Base-by-base conservation (phyloP, 2,329 filamentous ascomycete genomes). In the Stemphylium beticola region DNA sequence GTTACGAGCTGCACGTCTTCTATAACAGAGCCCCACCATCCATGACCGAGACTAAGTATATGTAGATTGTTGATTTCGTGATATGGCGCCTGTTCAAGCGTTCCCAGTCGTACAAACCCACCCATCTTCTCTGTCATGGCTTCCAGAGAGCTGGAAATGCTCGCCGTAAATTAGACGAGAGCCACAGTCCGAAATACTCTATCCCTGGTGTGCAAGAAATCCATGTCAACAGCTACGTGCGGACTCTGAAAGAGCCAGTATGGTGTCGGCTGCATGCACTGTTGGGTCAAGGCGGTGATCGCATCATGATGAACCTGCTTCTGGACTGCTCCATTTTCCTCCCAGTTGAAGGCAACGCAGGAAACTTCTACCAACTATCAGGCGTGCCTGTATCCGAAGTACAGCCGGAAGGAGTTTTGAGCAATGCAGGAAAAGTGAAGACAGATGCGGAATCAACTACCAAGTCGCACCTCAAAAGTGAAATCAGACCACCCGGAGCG, bases 91-190 rank as follows among this genome's bases (percentile, higher is more conserved):
- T 96, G 2, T 96, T 96, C 73, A 85, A 83, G 11, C 82, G 83
- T 62, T 77, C 80, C 29, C 67, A 74, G 24, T 76, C 75, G 54
- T 73, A 79, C 44, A 84, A 83, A 67, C 87, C 89, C 1, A 83
- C 85, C 45, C 91, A 97, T 76, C 68, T 96, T 4, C 83, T 99
- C 4, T 93, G 91, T 64, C 88, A 96, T 79, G 93, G 93, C 20
- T 96, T 88, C 65, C 85, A 88, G 65, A 85, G 82, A 62, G 73
- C 75, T 2, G 70, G 74, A 37, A 64, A 61, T 41, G 20, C 56
- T 47, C 61, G 65, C 31, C 68, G 65, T 18, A 58, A 61, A 33
- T 64, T 70, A 33, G 67, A 64, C 8, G 62, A 64, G 9, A 69
- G 74, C 4, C 64, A 71, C 40, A 69, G 72, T 40, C 69, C 75